Conservation (phyloP, 2,329 filamentous ascomycete species). For the Verticillium isaacii region DNA sequence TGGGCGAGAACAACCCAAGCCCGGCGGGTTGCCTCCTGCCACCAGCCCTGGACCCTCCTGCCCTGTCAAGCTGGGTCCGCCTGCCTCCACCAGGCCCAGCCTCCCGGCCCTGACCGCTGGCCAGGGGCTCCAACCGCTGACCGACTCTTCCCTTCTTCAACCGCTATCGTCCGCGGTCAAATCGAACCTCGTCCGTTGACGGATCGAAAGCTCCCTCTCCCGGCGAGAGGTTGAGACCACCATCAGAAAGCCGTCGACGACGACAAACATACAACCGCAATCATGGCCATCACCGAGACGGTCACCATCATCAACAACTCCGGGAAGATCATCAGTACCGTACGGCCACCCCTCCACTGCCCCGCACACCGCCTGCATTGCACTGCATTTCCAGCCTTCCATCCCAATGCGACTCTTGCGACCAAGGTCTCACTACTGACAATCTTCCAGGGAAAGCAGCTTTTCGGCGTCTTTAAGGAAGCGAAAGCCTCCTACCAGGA, state of each 20-base stretch:
- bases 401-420: constrained; percentile 3
- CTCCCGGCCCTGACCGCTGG: not conserved
- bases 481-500: constrained; percentile 84
- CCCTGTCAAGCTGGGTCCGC: not conserved
- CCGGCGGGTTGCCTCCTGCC: not conserved
- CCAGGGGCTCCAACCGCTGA: not conserved
- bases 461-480: constrained; percentile 88
- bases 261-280: constrained; percentile 22
- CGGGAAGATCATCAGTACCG: constrained; percentile 85
- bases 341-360: constrained; percentile 38
- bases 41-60: not conserved
- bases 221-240: constrained; percentile 4
- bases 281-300: constrained; percentile 57
- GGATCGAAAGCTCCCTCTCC: constrained; percentile 3
- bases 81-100: not conserved
- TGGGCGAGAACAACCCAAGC: not conserved
- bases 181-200: not conserved
- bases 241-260: constrained; percentile 1
- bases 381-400: constrained; percentile 2
- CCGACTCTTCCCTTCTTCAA: constrained; percentile 1
- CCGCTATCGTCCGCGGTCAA: not conserved
- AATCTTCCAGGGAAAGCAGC: constrained; percentile 71
- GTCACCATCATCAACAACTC: constrained; percentile 88
- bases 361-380: constrained; percentile 1
- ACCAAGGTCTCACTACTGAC: constrained; percentile 6